These are phyloP conservation scores for Syncephalastrum contaminatum DNA, from an alignment of 371 early-diverging fungal genomes.

Conservation along the genomic window DNA sequence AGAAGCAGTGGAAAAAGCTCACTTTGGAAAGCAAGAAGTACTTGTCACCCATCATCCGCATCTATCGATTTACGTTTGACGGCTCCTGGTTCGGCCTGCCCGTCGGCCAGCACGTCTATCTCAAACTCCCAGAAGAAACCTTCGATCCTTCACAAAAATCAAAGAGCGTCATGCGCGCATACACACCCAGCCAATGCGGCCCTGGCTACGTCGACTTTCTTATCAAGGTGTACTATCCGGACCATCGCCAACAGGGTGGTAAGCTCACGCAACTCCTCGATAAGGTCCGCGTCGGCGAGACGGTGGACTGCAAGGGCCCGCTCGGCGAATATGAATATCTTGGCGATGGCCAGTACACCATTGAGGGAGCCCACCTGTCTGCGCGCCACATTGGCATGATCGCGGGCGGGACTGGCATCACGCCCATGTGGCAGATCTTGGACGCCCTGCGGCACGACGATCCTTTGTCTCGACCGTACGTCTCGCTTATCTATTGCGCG, in stretches of 20 bases:
- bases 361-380: slow-evolving; percentile 1
- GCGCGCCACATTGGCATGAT: slow-evolving; percentile 43
- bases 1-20: slow-evolving; percentile 41
- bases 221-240: slow-evolving; percentile 59
- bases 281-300: slow-evolving; percentile 51
- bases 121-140: slow-evolving; percentile 19
- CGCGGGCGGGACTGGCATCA: slow-evolving; percentile 68
- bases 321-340: slow-evolving; percentile 50
- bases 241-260: slow-evolving; percentile 49
- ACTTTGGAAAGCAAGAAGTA: slow-evolving; percentile 29
- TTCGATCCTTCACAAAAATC: slow-evolving; percentile 18
- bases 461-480: slow-evolving; percentile 22
- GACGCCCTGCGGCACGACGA: slow-evolving; percentile 26
- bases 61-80: slow-evolving; percentile 41
- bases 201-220: slow-evolving; percentile 55
- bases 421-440: slow-evolving; percentile 60
- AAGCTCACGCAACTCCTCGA: slow-evolving; percentile 54
- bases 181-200: slow-evolving; percentile 49
- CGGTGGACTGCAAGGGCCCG: slow-evolving; percentile 59
- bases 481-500: slow-evolving; percentile 51
- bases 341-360: slow-evolving; percentile 32
- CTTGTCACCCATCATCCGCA: slow-evolving; percentile 42
- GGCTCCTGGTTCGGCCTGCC: slow-evolving; percentile 39
- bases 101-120: slow-evolving; percentile 47
- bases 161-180: slow-evolving; percentile 55